Evolutionary conservation across 2,329 filamentous ascomycete genomes (phyloP).

Genomic region (Arthrinium puccinioides): DNA sequence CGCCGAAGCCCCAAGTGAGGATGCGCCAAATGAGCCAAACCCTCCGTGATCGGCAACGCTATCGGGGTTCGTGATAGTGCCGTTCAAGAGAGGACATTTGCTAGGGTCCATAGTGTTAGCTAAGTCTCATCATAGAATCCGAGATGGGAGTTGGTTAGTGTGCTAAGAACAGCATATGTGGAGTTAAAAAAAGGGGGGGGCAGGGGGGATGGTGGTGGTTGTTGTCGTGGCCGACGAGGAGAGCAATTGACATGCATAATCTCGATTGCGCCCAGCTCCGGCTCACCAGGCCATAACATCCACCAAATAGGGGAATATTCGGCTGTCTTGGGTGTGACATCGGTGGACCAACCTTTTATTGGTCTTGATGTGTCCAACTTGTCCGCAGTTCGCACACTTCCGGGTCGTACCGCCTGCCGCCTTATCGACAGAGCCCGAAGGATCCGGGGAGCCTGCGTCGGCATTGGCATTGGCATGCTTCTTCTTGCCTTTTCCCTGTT

Average conservation of each 20-base stretch:
- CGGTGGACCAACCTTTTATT: constrained; percentile 78
- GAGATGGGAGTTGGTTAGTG: too few relatives aligned
- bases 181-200: too few relatives aligned
- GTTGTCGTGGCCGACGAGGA: too few relatives aligned
- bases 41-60: constrained; percentile 48
- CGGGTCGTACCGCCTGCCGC: constrained; percentile 61
- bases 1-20: constrained; percentile 9
- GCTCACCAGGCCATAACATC: too few relatives aligned
- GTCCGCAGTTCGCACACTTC: constrained; percentile 96
- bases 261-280: too few relatives aligned
- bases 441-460: constrained; percentile 44
- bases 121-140: too few relatives aligned
- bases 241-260: too few relatives aligned
- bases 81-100: constrained; percentile 78
- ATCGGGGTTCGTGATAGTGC: constrained; percentile 61
- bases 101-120: constrained; percentile 21
- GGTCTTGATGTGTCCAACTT: constrained; percentile 96
- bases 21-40: constrained; percentile 48
- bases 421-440: constrained; percentile 39
- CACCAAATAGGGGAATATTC: too few relatives aligned
- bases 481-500: constrained; percentile 63
- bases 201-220: too few relatives aligned
- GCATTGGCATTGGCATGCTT: constrained; percentile 16
- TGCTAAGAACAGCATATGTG: too few relatives aligned
- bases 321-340: too few relatives aligned